Base-by-base conservation (phyloP, 352 stramenopile species). In the Globisporangium perplexum region DNA sequence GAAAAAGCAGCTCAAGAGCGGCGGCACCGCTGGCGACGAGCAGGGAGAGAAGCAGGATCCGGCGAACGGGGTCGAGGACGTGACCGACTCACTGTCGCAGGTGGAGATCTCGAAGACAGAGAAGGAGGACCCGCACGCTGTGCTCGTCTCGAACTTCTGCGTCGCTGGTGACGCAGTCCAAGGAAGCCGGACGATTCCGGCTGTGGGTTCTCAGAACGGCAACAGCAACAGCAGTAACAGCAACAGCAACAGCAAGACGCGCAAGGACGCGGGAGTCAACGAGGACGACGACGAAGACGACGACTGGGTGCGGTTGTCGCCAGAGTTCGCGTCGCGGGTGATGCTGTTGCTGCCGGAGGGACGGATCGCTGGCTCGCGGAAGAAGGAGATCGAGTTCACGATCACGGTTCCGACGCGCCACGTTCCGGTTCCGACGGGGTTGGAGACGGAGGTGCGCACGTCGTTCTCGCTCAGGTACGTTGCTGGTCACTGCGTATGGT, bases 1-100 rank as follows among this genome's bases (percentile, higher is more conserved):
- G 17, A 90, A 98, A 72, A 97, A 98, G 56, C 72, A 72, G 8
- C 26, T 18, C 41, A 93, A 90, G 47, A 69, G 83, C 51, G 59
- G 71, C 57, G 58, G 51, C 15, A 63, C 60, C 11, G 45, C 55
- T 11, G 52, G 46, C 20, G 44, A 10, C 56, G 65, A 15, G 61
- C 49, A 43, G 51, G 15, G 15, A 1, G 10, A 39, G 22, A 14
- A 26, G 18, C 23, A 41, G 8, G 35, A 35, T 24, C 7, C 39
- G 7, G 22, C n/a, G 20, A 28, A 52, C 24, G 28, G 22, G n/a
- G 18, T 57, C 5, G 47, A 41, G 26, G 39, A 39, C 42, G n/a
- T 63, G 30, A 26, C 43, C 7, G 46, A 39, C 2, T 33, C 39
- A 15, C 33, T 57, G 14, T 38, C 28, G 41, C 50, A 57, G 50